Percentiles rank a stretch among this genome's conserved stretches.
phyloP scores from a whole-genome alignment of 768 basidiomycete genomes.

The Clavulina sp. region DNA sequence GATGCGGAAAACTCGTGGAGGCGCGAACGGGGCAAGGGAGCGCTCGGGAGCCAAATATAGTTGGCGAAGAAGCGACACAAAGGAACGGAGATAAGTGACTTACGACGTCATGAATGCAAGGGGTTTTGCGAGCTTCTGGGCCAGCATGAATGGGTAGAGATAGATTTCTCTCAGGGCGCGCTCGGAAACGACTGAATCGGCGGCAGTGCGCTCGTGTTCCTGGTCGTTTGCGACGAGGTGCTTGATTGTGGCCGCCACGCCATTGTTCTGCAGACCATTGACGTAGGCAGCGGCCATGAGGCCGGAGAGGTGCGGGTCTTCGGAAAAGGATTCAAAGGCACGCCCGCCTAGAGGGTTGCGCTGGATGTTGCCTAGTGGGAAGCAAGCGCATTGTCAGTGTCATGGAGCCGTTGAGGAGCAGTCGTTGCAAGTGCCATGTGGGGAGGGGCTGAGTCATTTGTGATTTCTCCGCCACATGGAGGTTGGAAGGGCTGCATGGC shows the following conservation, averaged over 20 bases:
- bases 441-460: no score
- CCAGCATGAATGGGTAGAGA: conserved; percentile 35
- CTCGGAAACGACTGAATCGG: conserved; percentile 38
- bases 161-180: conserved; percentile 60
- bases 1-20: no score
- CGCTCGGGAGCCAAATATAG: no score
- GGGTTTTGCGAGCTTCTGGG: background rate
- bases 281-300: conserved; percentile 55
- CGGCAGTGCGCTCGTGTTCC: conserved; percentile 20
- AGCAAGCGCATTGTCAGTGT: no score
- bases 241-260: conserved; percentile 62
- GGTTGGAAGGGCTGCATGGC: no score
- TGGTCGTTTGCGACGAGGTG: conserved; percentile 67
- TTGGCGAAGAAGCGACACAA: no score
- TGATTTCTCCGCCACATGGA: no score
- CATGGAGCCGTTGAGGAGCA: no score
- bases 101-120: no score
- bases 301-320: conserved; percentile 55
- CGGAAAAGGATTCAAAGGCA: background rate
- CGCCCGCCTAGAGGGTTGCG: conserved; percentile 23
- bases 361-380: conserved; percentile 79
- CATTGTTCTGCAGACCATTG: conserved; percentile 59
- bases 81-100: no score
- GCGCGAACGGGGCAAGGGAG: no score
- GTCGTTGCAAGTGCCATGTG: no score